Evolutionary conservation across 352 stramenopile genomes (phyloP).

Genomic region (Phytophthora syringae): DNA sequence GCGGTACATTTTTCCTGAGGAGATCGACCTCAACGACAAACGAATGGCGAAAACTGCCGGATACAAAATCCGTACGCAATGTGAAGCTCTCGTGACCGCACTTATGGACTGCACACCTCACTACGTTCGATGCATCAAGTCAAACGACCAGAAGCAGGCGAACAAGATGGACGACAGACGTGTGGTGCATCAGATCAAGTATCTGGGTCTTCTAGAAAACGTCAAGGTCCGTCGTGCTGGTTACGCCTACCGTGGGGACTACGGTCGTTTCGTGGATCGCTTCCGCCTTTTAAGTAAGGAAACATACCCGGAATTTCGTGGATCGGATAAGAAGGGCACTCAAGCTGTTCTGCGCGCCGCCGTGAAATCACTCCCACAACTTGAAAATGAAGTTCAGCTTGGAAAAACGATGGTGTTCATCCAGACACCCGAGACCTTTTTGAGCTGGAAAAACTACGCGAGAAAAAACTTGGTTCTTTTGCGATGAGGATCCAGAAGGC

Average conservation of each 20-base stretch:
- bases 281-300: constrained; percentile 85
- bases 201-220: constrained; percentile 88
- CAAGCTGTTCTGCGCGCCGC: constrained; percentile 85
- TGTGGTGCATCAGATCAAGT: constrained; percentile 90
- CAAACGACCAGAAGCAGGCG: constrained; percentile 89
- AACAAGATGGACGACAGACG: constrained; percentile 88
- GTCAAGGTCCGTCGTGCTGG: constrained; percentile 88
- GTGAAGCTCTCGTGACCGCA: constrained; percentile 84
- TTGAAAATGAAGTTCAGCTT: constrained; percentile 87
- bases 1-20: constrained; percentile 85
- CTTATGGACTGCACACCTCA: constrained; percentile 92
- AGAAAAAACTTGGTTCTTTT: constrained; percentile 81
- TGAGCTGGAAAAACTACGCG: constrained; percentile 86
- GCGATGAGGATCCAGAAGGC: constrained; percentile 82
- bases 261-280: constrained; percentile 85
- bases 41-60: constrained; percentile 80
- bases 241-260: constrained; percentile 88
- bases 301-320: constrained; percentile 82
- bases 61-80: constrained; percentile 89
- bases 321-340: constrained; percentile 85
- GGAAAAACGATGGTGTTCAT: constrained; percentile 94
- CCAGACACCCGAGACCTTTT: constrained; percentile 91
- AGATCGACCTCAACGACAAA: constrained; percentile 85
- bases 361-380: constrained; percentile 66
- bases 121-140: constrained; percentile 94